Conservation (phyloP, 2,329 filamentous ascomycete genomes). For the Fusarium nurragi region DNA sequence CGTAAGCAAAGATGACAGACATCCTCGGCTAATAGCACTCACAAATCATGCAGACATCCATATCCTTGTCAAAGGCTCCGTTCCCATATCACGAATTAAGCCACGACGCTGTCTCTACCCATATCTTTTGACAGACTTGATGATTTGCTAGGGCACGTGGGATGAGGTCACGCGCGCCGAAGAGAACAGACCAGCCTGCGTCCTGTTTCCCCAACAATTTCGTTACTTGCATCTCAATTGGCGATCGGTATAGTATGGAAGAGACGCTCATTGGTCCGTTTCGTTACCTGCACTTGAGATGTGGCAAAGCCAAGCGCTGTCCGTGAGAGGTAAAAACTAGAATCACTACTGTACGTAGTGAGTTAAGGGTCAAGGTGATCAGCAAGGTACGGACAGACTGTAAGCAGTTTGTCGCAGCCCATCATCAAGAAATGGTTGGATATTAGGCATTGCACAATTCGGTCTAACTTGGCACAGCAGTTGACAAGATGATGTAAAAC, state of each 20-base stretch:
- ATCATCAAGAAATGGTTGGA: not conserved
- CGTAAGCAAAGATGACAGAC: not conserved
- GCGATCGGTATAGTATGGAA: slow-evolving; percentile 30
- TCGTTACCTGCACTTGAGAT: slow-evolving; percentile 1
- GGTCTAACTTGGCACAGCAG: not conserved
- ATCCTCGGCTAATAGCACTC: slow-evolving; percentile 26
- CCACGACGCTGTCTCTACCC: not conserved
- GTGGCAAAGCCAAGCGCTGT: slow-evolving; percentile 25
- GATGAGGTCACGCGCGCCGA: slow-evolving; percentile 35
- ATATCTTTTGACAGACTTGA: not conserved
- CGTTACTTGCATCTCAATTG: slow-evolving; percentile 26
- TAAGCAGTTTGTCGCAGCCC: not conserved
- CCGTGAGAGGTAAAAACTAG: slow-evolving; percentile 1
- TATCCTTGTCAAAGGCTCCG: slow-evolving; percentile 14
- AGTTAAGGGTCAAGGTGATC: slow-evolving; percentile 11
- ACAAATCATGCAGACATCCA: slow-evolving; percentile 11
- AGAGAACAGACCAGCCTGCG: slow-evolving; percentile 28
- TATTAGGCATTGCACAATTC: not conserved
- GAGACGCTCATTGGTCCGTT: slow-evolving; percentile 30
- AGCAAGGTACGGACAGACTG: slow-evolving; percentile 11
- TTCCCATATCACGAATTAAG: slow-evolving; percentile 4
- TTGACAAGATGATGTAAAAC: slow-evolving; percentile 11
- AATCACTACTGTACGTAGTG: not conserved
- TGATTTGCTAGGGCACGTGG: slow-evolving; percentile 20
- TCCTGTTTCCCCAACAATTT: slow-evolving; percentile 39